These are phyloP conservation scores for Paraphaeosphaeria sporulosa DNA, from an alignment of 2,329 filamentous ascomycete genomes.

Conservation along the genomic window DNA sequence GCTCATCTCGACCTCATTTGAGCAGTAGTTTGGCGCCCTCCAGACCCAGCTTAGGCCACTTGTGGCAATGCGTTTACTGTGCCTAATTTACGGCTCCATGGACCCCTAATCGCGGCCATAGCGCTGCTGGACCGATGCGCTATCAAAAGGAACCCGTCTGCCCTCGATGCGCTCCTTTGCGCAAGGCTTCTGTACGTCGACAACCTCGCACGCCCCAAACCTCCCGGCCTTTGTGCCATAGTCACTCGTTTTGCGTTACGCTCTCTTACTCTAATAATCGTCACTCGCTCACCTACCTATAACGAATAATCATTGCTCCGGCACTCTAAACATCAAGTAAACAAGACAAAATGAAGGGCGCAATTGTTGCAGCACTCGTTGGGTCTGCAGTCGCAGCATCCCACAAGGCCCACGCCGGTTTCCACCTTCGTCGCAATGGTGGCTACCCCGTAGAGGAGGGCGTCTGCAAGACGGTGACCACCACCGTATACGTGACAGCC, in stretches of 20 bases:
- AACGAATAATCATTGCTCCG: constrained; percentile 50
- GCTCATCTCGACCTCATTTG: constrained; percentile 34
- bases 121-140: constrained; percentile 13
- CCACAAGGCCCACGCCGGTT: constrained; percentile 70
- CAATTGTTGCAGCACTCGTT: constrained; percentile 65
- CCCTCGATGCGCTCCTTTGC: constrained; percentile 34
- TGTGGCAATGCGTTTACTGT: constrained; percentile 30
- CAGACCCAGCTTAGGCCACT: constrained; percentile 29
- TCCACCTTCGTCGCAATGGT: constrained; percentile 62
- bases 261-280: constrained; percentile 26
- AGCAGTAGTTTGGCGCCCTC: constrained; percentile 28
- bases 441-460: constrained; percentile 58
- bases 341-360: constrained; percentile 74
- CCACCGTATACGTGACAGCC: constrained; percentile 36
- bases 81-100: constrained; percentile 29
- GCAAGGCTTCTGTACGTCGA: constrained; percentile 42
- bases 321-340: constrained; percentile 36
- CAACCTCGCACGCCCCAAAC: constrained; percentile 42
- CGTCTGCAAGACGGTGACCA: constrained; percentile 72
- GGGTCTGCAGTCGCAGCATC: constrained; percentile 64
- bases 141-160: constrained; percentile 42
- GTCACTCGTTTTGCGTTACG: constrained; percentile 43
- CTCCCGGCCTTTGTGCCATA: constrained; percentile 43
- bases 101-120: constrained; percentile 39
- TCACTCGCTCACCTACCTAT: constrained; percentile 17